Evolutionary conservation across 805 yeast genomes (phyloP), one percentile per base, ranked within the genome.

Genomic region (Candida insectorum): DNA sequence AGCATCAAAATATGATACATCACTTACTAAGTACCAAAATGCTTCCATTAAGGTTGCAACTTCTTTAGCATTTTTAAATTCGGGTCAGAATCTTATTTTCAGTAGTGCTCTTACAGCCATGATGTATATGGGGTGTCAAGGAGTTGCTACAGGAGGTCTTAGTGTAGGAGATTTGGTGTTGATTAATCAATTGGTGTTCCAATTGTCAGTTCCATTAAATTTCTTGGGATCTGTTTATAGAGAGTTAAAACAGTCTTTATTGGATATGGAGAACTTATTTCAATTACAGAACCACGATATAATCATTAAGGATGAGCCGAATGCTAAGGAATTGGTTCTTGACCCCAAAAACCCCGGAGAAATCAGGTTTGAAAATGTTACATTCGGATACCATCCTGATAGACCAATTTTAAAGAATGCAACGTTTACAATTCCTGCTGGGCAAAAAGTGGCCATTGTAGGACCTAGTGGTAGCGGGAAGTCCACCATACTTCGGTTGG

Each of bases 121-220:
- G 94, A 93, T 93, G 98, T 93, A 85, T 57, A 81, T 93, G 95
- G 97, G 96, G 11, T 86, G 96, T 49, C 77, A 79, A 35, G 97
- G 97, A 17, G 93, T 93, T n/a, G 79, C 87, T 10, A 59, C 74
- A 3, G 96, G 96, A 0, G 58, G 76, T 0, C 65, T 93, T 35
- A 82, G 94, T 1, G 97, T 93, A 14, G 98, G 98, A 46, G 98
- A 93, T 55, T 69, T 93, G 51, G 97, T 93, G 14, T 68, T 93
- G 40, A 91, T 93, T 44, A 93, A 93, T 60, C 98, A 93, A 62
- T 72, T 93, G 36, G 97, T 93, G 11, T 93, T 93, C 70, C 98
- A 93, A 65, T 71, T 93, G 27, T 84, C 95, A 24, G 96, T 93
- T 10, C 98, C 98, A 2, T 69, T 93, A 39, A 93, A 91, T 58